Base-by-base conservation (phyloP, 2,329 filamentous ascomycete species). In the Proliferodiscus dingleyae region DNA sequence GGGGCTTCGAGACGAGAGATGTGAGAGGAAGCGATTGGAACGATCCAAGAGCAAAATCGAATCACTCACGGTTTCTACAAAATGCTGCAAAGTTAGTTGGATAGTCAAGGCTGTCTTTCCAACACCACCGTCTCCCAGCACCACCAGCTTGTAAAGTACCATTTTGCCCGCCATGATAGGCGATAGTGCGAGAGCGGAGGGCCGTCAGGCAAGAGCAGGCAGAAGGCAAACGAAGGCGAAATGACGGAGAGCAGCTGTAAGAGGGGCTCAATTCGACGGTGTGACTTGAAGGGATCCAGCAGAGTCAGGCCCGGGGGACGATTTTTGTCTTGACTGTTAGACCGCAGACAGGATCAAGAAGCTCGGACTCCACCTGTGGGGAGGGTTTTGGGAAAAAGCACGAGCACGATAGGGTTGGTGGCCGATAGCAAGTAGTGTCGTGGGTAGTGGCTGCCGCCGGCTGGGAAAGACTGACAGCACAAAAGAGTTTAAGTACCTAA, bases 71-170 rank as follows among this genome's bases (percentile, higher is more conserved):
- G 89, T 96, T 73, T 97, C 91, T 62, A 97, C 90, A 67, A 98
- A 98, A 70, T 98, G 93, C 70, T 97, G 94, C 64, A 97, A 73
- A 68, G 93, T 97, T 61, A 98, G 77, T 82, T 98, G 89, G 65
- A 95, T 95, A 47, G 89, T 95, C 65, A 95, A 74, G 62, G 89
- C 89, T 41, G 89, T 95, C 71, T 95, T 95, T 60, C 89, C 89
- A 52, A 95, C 89, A 70, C 89, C 89, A 71, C 89, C 89, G 67
- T 95, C 89, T 61, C 89, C 90, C 55, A 95, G 74, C 71, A 95
- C 89, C 80, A 95, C 89, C 77, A 95, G 72, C 72, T 95, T 95
- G 75, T 95, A 94, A 67, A 95, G 73, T 65, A 89, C 90, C 89
- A 94, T 94, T 76, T 91, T 90, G 64, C 87, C 87, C 71, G 87